Evolutionary conservation across 2,329 filamentous ascomycete genomes (phyloP).

Genomic region (Ilyonectria destructans): DNA sequence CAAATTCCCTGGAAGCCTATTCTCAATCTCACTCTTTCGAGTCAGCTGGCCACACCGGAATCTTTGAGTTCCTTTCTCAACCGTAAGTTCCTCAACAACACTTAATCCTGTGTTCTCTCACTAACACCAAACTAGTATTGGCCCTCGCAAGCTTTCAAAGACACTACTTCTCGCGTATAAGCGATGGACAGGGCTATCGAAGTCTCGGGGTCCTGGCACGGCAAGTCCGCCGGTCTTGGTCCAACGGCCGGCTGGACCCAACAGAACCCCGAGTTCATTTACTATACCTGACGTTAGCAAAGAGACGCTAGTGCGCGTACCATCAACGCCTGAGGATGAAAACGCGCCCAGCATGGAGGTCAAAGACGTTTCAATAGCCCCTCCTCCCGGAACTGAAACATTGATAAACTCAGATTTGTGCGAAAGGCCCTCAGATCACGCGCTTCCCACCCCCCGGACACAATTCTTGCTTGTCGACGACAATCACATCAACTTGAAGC

Average conservation of each 20-base stretch:
- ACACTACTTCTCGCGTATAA: slow-evolving; percentile 49
- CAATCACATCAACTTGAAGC: slow-evolving; percentile 59
- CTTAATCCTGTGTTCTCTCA: not conserved
- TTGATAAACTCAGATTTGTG: not conserved
- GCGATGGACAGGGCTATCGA: slow-evolving; percentile 46
- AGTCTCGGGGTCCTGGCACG: not conserved
- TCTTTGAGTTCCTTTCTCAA: slow-evolving; percentile 59
- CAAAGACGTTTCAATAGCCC: not conserved
- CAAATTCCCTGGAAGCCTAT: slow-evolving; percentile 52
- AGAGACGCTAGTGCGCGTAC: no score
- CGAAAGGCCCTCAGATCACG: not conserved
- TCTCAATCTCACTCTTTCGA: slow-evolving; percentile 42
- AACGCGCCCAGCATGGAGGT: not conserved
- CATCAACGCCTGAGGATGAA: not conserved
- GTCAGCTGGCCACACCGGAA: slow-evolving; percentile 34
- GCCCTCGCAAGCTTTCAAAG: slow-evolving; percentile 57
- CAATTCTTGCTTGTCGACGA: slow-evolving; percentile 60
- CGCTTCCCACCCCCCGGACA: slow-evolving; percentile 11
- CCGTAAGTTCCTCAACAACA: slow-evolving; percentile 49
- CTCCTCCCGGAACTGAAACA: not conserved
- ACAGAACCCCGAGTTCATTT: not conserved
- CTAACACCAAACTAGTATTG: slow-evolving; percentile 45
- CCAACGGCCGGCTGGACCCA: not conserved
- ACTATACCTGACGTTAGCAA: not conserved
- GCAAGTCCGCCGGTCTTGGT: not conserved